Evolutionary conservation across 129 eudicot species (phyloP).

Genomic region (Oenanthe sinensis): DNA sequence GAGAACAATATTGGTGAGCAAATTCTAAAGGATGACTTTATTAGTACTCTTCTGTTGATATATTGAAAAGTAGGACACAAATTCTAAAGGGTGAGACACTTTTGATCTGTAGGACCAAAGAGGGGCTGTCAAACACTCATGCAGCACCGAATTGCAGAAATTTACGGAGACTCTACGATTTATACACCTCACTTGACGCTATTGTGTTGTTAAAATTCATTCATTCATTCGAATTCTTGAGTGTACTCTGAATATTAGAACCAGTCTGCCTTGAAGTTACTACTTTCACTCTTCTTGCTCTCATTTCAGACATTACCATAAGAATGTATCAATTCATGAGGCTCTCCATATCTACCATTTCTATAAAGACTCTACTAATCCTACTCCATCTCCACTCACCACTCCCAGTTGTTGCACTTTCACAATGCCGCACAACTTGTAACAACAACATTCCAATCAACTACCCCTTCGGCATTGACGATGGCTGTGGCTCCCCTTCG

Average conservation of each 20-base stretch:
- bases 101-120: neutral
- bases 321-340: neutral
- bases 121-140: constrained; percentile 11
- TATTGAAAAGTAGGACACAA: neutral
- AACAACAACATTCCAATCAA: constrained; percentile 52
- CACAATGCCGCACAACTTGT: constrained; percentile 59
- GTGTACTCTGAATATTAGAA: no score
- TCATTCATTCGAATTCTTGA: no score
- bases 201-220: no score
- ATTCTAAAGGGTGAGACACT: neutral
- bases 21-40: no score
- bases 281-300: neutral
- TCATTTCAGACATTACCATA: neutral
- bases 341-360: neutral
- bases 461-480: constrained; percentile 79
- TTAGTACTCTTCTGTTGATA: neutral
- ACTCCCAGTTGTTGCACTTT: constrained; percentile 13
- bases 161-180: constrained; percentile 8
- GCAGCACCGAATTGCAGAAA: constrained; percentile 15
- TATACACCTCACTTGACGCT: neutral
- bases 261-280: no score
- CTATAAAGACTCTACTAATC: neutral
- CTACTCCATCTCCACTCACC: neutral
- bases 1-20: no score
- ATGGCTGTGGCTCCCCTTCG: constrained; percentile 82